Evolutionary conservation across 345 rosid genomes (phyloP), one percentile per base, ranked within the genome.

Genomic region (Kandelia obovata): DNA sequence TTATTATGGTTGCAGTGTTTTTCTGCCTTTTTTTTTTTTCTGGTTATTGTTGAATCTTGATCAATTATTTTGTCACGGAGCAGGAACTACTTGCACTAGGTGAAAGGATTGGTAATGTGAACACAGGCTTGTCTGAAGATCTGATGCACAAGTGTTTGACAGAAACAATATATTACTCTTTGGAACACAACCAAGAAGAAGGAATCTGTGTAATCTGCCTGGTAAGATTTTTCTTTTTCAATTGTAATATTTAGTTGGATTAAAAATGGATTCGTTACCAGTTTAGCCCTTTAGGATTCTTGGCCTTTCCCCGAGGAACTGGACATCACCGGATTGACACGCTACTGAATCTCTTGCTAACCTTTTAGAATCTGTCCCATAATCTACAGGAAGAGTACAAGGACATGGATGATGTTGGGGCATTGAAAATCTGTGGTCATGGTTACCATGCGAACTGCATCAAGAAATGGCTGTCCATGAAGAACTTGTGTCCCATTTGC

Each of bases 401-500:
- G 69, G 57, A 63, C 23, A 35, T 20, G 62, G 79, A 72, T 1
- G 62, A 63, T 8, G 62, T 72, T 20, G 84, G 82, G 31, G 70
- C 32, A 17, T 15, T 81, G 71, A 61, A 23, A 35, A 71, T 27
- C 23, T 78, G 84, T 10, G 73, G 78, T 7, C 84, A 81, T 17
- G 62, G 55, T n/a, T 81, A 78, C 64, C 84, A 78, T 51, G 60
- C 61, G 5, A 64, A 6, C 55, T 78, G 84, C 79, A 75, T 78
- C 59, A 65, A 53, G 59, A 81, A 70, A 31, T 81, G 84, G 84
- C 60, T 81, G 37, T 58, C 72, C 1, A 62, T 72, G 75, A 81
- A 81, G 78, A 81, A 81, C 43, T 52, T 66, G 5, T 81, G 84
- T 73, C 82, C 84, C 17, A 75, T 78, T 39, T 81, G 84, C 80